phyloP scores from a whole-genome alignment of 176 grass and related monocot genomes.

The Oryza meridionalis region DNA sequence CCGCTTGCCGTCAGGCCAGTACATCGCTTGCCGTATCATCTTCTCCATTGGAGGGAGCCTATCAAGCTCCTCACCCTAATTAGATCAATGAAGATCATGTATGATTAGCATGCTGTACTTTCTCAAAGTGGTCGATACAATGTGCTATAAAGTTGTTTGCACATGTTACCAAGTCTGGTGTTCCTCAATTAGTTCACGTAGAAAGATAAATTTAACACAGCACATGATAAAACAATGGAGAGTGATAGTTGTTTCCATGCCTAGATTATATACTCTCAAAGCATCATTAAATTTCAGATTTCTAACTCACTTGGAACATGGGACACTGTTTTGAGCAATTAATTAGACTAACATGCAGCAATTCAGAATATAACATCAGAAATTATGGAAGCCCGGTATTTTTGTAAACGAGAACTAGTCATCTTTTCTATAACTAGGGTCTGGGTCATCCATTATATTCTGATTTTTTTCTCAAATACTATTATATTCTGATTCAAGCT shows the following conservation, averaged over 20 bases:
- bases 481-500: no score
- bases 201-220: no score
- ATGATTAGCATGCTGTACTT: background rate
- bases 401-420: background rate
- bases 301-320: no score
- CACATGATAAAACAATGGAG: no score
- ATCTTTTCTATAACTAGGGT: background rate
- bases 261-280: no score
- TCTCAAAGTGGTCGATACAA: background rate
- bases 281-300: no score
- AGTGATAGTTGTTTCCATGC: no score
- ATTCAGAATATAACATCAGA: background rate
- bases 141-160: background rate
- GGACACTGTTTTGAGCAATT: no score
- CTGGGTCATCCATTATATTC: background rate
- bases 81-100: background rate
- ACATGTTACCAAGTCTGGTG: background rate
- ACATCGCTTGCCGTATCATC: no score
- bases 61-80: slow-evolving; percentile 13
- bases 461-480: no score
- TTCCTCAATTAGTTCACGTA: no score
- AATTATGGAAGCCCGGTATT: background rate
- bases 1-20: slow-evolving; percentile 1
- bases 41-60: background rate
- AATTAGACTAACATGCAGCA: background rate